Evolutionary conservation across 768 basidiomycete species (phyloP).

Genomic region (Mycena amicta): DNA sequence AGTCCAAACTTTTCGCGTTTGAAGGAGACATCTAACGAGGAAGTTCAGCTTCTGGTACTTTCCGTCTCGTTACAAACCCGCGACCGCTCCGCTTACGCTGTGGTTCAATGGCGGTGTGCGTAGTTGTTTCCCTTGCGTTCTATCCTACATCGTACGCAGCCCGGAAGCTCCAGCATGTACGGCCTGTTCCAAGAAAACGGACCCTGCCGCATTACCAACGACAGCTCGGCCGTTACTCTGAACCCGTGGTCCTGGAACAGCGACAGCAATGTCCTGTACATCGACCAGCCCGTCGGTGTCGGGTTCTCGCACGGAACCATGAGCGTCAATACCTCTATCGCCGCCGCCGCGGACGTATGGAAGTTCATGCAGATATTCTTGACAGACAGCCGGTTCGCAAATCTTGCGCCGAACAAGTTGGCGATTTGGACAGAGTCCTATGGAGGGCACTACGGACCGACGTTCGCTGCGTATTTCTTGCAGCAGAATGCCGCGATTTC

Average conservation of each 20-base stretch:
- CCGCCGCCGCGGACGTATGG: slow-evolving; percentile 63
- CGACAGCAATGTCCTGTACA: slow-evolving; percentile 57
- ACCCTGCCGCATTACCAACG: slow-evolving; percentile 68
- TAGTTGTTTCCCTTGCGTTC: slow-evolving; percentile 25
- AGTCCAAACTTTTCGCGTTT: background rate
- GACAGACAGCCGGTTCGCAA: slow-evolving; percentile 52
- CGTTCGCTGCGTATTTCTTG: slow-evolving; percentile 66
- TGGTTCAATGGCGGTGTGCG: slow-evolving; percentile 70
- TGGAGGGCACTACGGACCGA: slow-evolving; percentile 72
- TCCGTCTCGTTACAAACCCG: slow-evolving; percentile 60
- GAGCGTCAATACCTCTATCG: slow-evolving; percentile 51
- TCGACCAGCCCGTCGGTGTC: slow-evolving; percentile 64
- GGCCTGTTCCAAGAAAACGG: slow-evolving; percentile 77
- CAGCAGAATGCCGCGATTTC: slow-evolving; percentile 60
- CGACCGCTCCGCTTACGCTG: slow-evolving; percentile 61
- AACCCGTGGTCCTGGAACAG: slow-evolving; percentile 66
- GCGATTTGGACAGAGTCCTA: slow-evolving; percentile 72
- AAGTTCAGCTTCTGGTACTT: slow-evolving; percentile 72
- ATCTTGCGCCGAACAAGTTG: slow-evolving; percentile 46
- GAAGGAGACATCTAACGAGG: background rate
- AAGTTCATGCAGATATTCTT: slow-evolving; percentile 66
- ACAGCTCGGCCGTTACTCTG: slow-evolving; percentile 46
- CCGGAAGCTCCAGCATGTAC: slow-evolving; percentile 58
- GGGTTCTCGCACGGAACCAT: slow-evolving; percentile 63
- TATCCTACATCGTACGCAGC: slow-evolving; percentile 30